phyloP scores from a whole-genome alignment of 2,329 filamentous ascomycete species.

The Neofusicoccum ribis region DNA sequence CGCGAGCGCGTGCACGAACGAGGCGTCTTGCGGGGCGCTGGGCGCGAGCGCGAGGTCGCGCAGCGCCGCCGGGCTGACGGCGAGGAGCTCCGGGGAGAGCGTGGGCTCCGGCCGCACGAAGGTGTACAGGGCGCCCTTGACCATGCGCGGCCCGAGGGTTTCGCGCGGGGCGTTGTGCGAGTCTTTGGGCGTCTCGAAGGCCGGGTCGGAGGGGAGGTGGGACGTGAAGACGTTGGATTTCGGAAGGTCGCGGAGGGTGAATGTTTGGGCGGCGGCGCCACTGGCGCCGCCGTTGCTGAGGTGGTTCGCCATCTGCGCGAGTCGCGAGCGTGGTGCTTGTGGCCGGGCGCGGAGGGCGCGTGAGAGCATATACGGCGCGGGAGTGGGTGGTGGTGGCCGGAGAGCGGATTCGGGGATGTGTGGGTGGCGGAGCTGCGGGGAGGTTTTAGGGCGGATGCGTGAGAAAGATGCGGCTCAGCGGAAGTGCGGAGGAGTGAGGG shows the following conservation, averaged over 20 bases:
- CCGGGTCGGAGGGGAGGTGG: conserved; percentile 71
- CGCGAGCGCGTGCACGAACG: conserved; percentile 75
- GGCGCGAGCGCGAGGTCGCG: conserved; percentile 74
- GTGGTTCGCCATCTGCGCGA: conserved; percentile 48
- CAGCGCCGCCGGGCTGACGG: conserved; percentile 76
- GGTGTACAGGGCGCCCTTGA: conserved; percentile 83
- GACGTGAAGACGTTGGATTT: conserved; percentile 67
- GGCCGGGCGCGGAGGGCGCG: conserved; percentile 20
- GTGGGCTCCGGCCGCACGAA: conserved; percentile 81
- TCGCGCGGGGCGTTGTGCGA: conserved; percentile 81
- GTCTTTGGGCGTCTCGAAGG: conserved; percentile 75
- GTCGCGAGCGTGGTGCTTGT: conserved; percentile 29
- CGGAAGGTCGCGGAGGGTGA: conserved; percentile 54
- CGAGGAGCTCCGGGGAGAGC: conserved; percentile 74
- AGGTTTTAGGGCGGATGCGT: not conserved
- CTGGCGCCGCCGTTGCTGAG: conserved; percentile 29
- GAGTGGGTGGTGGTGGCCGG: not conserved
- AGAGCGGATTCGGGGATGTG: not conserved
- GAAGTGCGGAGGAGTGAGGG: not conserved
- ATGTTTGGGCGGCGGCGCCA: conserved; percentile 25
- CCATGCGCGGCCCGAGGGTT: conserved; percentile 75
- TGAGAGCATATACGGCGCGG: conserved; percentile 24
- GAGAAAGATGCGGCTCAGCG: not conserved
- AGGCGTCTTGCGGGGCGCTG: conserved; percentile 67
- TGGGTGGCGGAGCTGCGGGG: not conserved